Conservation (phyloP, 495 filamentous ascomycete species). For the Penicillium waksmanii region DNA sequence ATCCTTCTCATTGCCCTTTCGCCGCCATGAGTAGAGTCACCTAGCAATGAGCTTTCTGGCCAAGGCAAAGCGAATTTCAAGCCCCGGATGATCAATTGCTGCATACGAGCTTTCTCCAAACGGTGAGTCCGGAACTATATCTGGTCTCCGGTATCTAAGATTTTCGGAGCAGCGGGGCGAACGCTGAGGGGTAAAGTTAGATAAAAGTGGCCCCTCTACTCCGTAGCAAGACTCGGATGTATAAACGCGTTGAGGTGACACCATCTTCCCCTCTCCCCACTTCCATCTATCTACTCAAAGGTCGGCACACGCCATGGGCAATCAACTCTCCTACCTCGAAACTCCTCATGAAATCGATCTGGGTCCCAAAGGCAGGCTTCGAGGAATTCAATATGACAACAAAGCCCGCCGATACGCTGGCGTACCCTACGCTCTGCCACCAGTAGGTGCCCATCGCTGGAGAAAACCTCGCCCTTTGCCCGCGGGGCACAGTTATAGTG, state of each 20-base stretch:
- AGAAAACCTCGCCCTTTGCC: slow-evolving; percentile 46
- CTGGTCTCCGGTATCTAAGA: not conserved
- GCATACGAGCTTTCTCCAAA: too few species aligned
- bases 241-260: not conserved
- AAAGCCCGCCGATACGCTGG: slow-evolving; percentile 41
- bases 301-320: slow-evolving; percentile 14
- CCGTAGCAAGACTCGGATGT: too few species aligned
- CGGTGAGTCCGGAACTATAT: slow-evolving; percentile 10
- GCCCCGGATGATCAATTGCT: too few species aligned
- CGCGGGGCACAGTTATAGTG: slow-evolving; percentile 34
- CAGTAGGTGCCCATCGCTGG: slow-evolving; percentile 45
- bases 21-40: too few species aligned
- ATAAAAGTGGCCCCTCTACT: not conserved
- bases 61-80: too few species aligned
- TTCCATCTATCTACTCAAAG: not conserved
- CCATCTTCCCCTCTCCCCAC: not conserved
- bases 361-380: slow-evolving; percentile 14
- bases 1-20: too few species aligned
- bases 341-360: slow-evolving; percentile 11
- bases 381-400: slow-evolving; percentile 29
- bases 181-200: not conserved
- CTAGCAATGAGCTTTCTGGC: too few species aligned
- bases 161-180: not conserved
- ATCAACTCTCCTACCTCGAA: slow-evolving; percentile 18
- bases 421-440: slow-evolving; percentile 52